A percentile compares a stretch with the other conserved stretches of the same genome.
phyloP scores from a whole-genome alignment of 208 protist genomes.

The Trypanosoma brucei region DNA sequence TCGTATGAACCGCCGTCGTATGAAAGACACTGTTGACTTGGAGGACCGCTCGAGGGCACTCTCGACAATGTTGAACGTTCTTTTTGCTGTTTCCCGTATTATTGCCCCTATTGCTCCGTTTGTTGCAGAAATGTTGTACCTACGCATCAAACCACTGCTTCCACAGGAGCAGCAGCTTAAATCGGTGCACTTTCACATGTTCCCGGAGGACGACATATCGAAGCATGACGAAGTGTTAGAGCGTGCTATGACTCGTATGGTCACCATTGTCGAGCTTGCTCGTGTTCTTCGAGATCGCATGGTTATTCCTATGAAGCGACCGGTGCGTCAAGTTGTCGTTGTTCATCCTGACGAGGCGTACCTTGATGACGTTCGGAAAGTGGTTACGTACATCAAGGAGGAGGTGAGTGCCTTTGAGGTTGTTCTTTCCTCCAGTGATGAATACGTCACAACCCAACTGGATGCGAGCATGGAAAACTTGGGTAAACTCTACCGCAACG shows the following conservation, averaged over 20 bases:
- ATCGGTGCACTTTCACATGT: slow-evolving; percentile 92
- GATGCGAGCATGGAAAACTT: slow-evolving; percentile 89
- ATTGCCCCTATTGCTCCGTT: slow-evolving; percentile 99
- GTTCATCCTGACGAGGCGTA: slow-evolving; percentile 75
- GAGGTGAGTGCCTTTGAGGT: slow-evolving; percentile 92
- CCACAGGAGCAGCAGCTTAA: slow-evolving; percentile 75
- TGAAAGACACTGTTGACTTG: slow-evolving; percentile 83
- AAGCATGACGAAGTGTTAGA: slow-evolving; percentile 72
- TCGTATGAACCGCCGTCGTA: slow-evolving; percentile 95
- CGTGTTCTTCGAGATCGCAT: slow-evolving; percentile 93
- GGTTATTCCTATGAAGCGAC: slow-evolving; percentile 90
- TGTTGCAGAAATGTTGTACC: slow-evolving; percentile 97
- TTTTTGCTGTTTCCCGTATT: slow-evolving; percentile 85
- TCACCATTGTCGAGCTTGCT: slow-evolving; percentile 91
- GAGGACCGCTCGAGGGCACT: slow-evolving; percentile 82
- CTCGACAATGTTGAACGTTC: slow-evolving; percentile 91
- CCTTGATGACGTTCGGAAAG: slow-evolving; percentile 64
- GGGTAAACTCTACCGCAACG: slow-evolving; percentile 85
- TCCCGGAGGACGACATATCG: slow-evolving; percentile 77
- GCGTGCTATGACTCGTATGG: slow-evolving; percentile 83
- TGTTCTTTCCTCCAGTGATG: slow-evolving; percentile 48
- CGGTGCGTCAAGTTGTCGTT: slow-evolving; percentile 87
- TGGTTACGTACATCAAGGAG: slow-evolving; percentile 88
- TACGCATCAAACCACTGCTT: slow-evolving; percentile 92
- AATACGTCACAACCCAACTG: slow-evolving; percentile 83